Percentiles rank a stretch among this genome's conserved stretches.
phyloP scores from a whole-genome alignment of 768 basidiomycete species.

The Pluteus cervinus region DNA sequence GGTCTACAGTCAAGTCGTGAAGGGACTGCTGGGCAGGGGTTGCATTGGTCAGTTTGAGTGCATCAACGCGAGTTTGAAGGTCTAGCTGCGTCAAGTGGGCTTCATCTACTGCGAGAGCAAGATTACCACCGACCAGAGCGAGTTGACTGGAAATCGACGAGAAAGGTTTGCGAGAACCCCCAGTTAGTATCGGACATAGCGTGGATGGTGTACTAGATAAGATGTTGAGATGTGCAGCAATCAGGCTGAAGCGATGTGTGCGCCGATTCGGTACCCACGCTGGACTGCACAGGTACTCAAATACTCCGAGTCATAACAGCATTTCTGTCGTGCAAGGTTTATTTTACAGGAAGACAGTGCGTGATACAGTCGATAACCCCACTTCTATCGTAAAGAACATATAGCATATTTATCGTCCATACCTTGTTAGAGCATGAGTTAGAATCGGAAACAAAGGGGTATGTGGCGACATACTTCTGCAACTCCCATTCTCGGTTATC shows the following conservation, averaged over 20 bases:
- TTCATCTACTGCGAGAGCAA: constrained; percentile 9
- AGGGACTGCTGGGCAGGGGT: constrained; percentile 28
- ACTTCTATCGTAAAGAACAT: too few species aligned
- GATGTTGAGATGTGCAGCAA: too few species aligned
- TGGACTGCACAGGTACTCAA: too few species aligned
- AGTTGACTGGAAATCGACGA: constrained; percentile 41
- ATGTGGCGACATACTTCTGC: constrained; percentile 71
- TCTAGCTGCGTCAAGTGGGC: constrained; percentile 30
- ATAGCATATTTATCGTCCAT: constrained; percentile 29
- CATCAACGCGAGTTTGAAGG: constrained; percentile 39
- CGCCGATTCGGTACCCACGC: too few species aligned
- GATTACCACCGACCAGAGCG: constrained; percentile 39
- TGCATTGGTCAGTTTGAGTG: constrained; percentile 23
- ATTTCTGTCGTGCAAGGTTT: too few species aligned
- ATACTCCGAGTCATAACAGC: too few species aligned
- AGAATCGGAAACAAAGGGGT: background rate
- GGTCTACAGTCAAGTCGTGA: constrained; percentile 38
- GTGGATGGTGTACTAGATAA: constrained; percentile 1
- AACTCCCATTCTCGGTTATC: constrained; percentile 97
- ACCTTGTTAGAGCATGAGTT: constrained; percentile 19
- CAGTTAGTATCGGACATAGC: constrained; percentile 27
- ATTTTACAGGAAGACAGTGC: too few species aligned
- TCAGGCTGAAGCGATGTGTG: too few species aligned
- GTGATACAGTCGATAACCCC: too few species aligned
- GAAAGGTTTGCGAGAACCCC: constrained; percentile 47